Evolutionary conservation across 2,329 filamentous ascomycete species (phyloP), one percentile per base, ranked within the genome.

Genomic region (Fusarium oligoseptatum): DNA sequence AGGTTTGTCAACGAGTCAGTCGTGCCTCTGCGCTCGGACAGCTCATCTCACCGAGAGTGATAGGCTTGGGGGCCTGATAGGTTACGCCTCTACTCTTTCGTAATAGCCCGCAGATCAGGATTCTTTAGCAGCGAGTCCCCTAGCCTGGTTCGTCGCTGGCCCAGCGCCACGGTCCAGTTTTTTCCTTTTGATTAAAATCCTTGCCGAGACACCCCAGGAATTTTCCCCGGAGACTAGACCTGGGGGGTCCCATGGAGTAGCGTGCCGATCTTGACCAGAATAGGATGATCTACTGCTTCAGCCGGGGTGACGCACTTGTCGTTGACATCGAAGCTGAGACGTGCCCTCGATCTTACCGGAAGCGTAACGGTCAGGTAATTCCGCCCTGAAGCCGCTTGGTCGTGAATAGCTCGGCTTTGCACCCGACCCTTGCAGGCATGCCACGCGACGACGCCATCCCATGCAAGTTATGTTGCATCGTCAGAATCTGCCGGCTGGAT

Each of bases 111-210:
- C 60, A n/a, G 43, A 64, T 63, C 71, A 34, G 20, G 37, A 57
- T 56, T 34, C 55, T 65, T 14, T 1, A 2, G 37, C 48, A 57
- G 39, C 45, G 24, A 60, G 41, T 27, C 14, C 6, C 14, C 24
- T 65, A 60, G 7, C 3, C 20, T 7, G 12, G 3, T 24, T 2
- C 3, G 43, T 60, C 17, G 4, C 56, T 27, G 57, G 9, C 9
- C 1, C 3, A 14, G 37, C 68, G 68, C 61, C 64, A 66, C 24
- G 27, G 7, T 72, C 57, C 24, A 66, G 24, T 61, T 72, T 61
- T 72, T 36, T 66, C 57, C 55, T 29, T 15, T 32, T 15, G 45
- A 57, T 55, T 27, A 43, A 22, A 17, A 34, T 34, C 32, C 15
- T 22, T 15, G 41, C 43, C 22, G 22, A 62, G 63, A 58, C 63